Base-by-base conservation (phyloP, 164 flowering plant genomes). In the Stephania japonica region DNA sequence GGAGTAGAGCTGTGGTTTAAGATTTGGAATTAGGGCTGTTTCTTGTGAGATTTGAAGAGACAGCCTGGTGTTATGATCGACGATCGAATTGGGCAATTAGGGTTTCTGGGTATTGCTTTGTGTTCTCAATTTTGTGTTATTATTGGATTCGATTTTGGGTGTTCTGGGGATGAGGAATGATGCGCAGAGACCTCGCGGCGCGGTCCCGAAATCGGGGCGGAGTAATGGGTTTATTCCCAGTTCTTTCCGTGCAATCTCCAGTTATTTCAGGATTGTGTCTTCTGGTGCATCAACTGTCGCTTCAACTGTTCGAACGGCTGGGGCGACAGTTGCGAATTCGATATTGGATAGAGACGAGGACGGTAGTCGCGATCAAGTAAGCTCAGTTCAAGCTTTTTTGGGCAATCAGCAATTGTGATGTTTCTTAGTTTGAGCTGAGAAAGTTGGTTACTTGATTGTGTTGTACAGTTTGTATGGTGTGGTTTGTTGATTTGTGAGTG, bases 241-340 rank as follows among this genome's bases (percentile, higher is more conserved):
- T 61, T 85, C 95, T 8, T 81, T 89, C 63, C 87, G 89, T 24
- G 78, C 94, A 0, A 59, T 92, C 56, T 88, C 96, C 0, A 77
- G 88, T 66, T 91, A 90, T 75, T 59, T 85, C 80, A 89, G 85
- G 87, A 83, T 87, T 23, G 94, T 92, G 9, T 91, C 98, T 4
- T 86, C 94, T 0, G 98, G 98, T 44, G 98, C 98, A 16, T 91
- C 94, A 2, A 85, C 82, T 5, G 94, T 93, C 5, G 96, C 97
- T 3, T 85, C 88, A 0, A 73, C 85, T 4, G 88, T 87, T 18
- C 75, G 88, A 76, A 88, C 97, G 0, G 97, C 94, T 13, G 80
- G 82, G 10, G 91, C 86, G 0, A 87, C 94, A 0, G 92, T 86
- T 41, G 94, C 97, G 1, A 83, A 89, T 0, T 80, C 92, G 4